Evolutionary conservation across 2,329 filamentous ascomycete species (phyloP), one percentile per base, ranked within the genome.

Genomic region (Bimuria novae-zelandiae): DNA sequence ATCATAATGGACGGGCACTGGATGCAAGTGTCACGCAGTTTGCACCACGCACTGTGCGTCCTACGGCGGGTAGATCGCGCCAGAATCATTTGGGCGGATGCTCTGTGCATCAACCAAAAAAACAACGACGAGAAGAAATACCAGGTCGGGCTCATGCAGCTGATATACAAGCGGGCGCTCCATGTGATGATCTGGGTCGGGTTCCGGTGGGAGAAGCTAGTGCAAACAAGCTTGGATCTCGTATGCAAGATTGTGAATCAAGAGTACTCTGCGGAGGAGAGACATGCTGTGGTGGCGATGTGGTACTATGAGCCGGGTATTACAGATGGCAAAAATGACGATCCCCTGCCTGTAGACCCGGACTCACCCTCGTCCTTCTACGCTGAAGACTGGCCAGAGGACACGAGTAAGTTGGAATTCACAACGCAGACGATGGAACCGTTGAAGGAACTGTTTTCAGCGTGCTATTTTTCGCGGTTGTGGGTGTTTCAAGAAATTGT

Each of bases 101-200:
- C 56, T 0, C 27, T 72, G 10, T 70, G 63, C 44, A 68, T 71
- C 22, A 54, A 71, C 17, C 53, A 63, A 35, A 29, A 51, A 10
- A 49, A 63, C 25, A 33, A 23, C 6, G 44, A 51, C 5, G 62
- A 64, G 33, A 43, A 39, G 16, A 44, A 27, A 7, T 22, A 57
- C n/a, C 62, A 64, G 47, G 50, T 63, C 17, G 23, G 40, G 10
- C 35, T 52, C 4, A 64, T 63, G 62, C 45, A 21, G 12, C 27
- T 35, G 17, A 63, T 64, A 1, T 64, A 63, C 40, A 40, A 30
- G 19, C 7, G 36, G 4, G 36, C 46, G 29, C 33, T 33, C 7
- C 36, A 42, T 11, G 37, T 42, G 12, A 17, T 49, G 17, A 33
- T 49, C 8, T 49, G 36, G 46, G 17, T 49, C 6, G 46, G 46